These are phyloP conservation scores for Vaucheria bursata DNA, from an alignment of 352 stramenopile species.

Conservation along the genomic window DNA sequence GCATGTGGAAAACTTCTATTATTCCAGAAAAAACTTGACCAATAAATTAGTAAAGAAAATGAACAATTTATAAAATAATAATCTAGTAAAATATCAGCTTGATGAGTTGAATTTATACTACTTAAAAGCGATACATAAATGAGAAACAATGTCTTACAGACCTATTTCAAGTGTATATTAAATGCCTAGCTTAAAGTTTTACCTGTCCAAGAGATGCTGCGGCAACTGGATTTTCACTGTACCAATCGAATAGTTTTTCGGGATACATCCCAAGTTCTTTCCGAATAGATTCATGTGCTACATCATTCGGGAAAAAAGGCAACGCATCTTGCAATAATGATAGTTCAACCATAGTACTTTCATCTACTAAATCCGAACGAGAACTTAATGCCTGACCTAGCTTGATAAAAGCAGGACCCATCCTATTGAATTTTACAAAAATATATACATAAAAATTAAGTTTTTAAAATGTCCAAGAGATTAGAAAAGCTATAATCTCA, in stretches of 20 bases:
- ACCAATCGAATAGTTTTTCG: constrained; percentile 32
- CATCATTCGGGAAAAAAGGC: constrained; percentile 54
- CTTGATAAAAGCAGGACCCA: constrained; percentile 67
- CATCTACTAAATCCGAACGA: constrained; percentile 62
- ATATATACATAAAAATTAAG: too few species aligned
- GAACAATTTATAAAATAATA: not conserved
- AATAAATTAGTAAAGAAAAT: not conserved
- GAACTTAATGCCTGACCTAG: constrained; percentile 68
- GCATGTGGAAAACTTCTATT: constrained; percentile 55
- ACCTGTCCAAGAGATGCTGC: constrained; percentile 48
- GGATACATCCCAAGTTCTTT: constrained; percentile 42
- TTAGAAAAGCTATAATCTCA: too few species aligned
- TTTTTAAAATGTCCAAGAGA: too few species aligned
- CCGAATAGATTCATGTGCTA: constrained; percentile 23
- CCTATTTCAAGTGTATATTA: too few species aligned
- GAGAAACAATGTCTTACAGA: constrained; percentile 13
- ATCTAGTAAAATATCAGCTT: not conserved
- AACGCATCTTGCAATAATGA: constrained; percentile 65
- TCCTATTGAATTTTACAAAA: too few species aligned
- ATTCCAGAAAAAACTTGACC: constrained; percentile 50
- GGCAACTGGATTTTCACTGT: constrained; percentile 37
- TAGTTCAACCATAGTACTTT: constrained; percentile 60
- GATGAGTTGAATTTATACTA: not conserved
- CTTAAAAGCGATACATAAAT: not conserved
- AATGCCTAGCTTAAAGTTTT: too few species aligned